Conservation (phyloP, 2,329 filamentous ascomycete species). For the Scedosporium dehoogii region DNA sequence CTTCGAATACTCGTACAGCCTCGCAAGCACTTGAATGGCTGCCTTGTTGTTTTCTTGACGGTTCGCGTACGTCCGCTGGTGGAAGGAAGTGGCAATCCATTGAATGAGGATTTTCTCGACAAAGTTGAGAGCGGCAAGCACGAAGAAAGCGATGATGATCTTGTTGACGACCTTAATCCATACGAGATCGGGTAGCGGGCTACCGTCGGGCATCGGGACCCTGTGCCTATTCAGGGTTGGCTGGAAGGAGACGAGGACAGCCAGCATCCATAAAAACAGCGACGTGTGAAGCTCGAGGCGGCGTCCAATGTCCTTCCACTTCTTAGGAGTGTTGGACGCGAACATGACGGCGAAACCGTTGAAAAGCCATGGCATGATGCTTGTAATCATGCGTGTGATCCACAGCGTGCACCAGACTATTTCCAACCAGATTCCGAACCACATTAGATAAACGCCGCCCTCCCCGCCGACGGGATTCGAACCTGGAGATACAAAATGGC, state of each 20-base stretch:
- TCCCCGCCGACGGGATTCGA: constrained; percentile 46
- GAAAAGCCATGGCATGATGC: constrained; percentile 37
- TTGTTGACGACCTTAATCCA: constrained; percentile 82
- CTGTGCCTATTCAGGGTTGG: constrained; percentile 63
- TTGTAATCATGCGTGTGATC: constrained; percentile 52
- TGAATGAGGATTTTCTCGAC: constrained; percentile 90
- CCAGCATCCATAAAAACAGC: constrained; percentile 86
- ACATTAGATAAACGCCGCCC: constrained; percentile 69
- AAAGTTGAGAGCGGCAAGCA: constrained; percentile 70
- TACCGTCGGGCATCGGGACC: constrained; percentile 18
- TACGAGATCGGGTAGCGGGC: constrained; percentile 16
- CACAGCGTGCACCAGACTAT: constrained; percentile 88
- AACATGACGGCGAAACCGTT: constrained; percentile 56
- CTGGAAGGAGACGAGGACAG: constrained; percentile 74
- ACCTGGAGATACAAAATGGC: constrained; percentile 25
- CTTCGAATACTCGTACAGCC: constrained; percentile 62
- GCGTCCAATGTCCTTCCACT: constrained; percentile 83
- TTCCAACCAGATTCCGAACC: constrained; percentile 94
- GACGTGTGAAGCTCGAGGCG: constrained; percentile 78
- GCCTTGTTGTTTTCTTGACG: constrained; percentile 90
- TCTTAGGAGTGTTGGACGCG: constrained; percentile 76
- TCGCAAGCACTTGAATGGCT: constrained; percentile 56
- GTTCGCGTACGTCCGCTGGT: constrained; percentile 80
- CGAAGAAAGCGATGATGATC: constrained; percentile 76
- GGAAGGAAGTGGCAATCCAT: constrained; percentile 88